phyloP scores from a whole-genome alignment of 1,284 basidiomycete genomes.

The Cystobasidiaceae sp. region DNA sequence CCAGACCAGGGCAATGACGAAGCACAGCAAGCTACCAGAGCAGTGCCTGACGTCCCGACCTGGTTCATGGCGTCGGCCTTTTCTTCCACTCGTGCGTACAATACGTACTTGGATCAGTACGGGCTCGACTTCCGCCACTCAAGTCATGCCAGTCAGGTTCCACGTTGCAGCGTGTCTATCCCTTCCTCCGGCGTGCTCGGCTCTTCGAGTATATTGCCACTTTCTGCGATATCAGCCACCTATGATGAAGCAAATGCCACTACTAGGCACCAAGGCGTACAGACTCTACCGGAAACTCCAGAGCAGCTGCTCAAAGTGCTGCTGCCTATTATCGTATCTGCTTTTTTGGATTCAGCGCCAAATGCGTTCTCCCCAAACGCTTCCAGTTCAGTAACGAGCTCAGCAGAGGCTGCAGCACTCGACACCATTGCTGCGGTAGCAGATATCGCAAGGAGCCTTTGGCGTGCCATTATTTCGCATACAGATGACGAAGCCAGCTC shows the following conservation, averaged over 20 bases:
- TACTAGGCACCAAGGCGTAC: too few species aligned
- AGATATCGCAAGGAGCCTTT: constrained; percentile 62
- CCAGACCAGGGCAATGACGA: constrained; percentile 11
- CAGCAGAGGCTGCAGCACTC: constrained; percentile 60
- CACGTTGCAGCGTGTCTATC: too few species aligned
- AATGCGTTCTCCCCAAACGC: constrained; percentile 62
- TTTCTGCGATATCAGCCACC: too few species aligned
- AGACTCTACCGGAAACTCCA: background rate
- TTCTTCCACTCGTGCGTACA: constrained; percentile 35
- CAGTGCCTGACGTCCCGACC: constrained; percentile 13
- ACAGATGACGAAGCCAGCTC: background rate
- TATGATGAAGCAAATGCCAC: too few species aligned
- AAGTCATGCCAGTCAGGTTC: background rate
- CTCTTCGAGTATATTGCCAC: too few species aligned
- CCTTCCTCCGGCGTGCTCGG: too few species aligned
- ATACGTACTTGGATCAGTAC: constrained; percentile 33
- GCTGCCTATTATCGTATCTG: constrained; percentile 67
- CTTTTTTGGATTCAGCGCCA: constrained; percentile 78
- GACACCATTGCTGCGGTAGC: constrained; percentile 60
- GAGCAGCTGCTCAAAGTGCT: constrained; percentile 52
- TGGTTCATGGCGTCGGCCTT: constrained; percentile 43
- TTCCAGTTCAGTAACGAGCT: constrained; percentile 44
- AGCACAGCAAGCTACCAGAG: constrained; percentile 4
- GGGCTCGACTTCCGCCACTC: background rate
- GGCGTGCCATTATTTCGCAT: constrained; percentile 57